Evolutionary conservation across 2,329 filamentous ascomycete species (phyloP).

Genomic region (Fusarium sublunatum): DNA sequence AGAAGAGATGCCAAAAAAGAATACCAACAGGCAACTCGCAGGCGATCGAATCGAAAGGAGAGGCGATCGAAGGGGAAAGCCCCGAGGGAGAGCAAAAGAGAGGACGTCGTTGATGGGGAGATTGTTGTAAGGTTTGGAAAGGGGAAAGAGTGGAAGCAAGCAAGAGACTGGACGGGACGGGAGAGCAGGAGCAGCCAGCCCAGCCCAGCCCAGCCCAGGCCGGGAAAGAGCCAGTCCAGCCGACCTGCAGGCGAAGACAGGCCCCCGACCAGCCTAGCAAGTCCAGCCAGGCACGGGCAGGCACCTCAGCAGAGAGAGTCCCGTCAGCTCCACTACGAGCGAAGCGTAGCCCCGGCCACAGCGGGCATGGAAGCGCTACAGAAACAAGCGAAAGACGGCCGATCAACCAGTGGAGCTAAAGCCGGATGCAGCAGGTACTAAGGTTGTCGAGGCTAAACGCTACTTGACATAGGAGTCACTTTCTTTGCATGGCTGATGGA

Average conservation of each 20-base stretch:
- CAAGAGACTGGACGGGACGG: constrained; percentile 19
- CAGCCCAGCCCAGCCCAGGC: constrained; percentile 24
- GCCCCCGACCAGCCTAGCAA: constrained; percentile 12
- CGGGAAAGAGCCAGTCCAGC: neutral
- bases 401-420: neutral
- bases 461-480: constrained; percentile 18
- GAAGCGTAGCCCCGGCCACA: constrained; percentile 26
- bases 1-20: constrained; percentile 41
- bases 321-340: constrained; percentile 30
- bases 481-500: constrained; percentile 15
- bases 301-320: constrained; percentile 20
- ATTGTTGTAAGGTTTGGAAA: constrained; percentile 41
- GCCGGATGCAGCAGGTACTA: constrained; percentile 38
- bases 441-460: constrained; percentile 14
- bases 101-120: constrained; percentile 40
- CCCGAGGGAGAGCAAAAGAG: constrained; percentile 32
- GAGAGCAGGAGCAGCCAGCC: constrained; percentile 22
- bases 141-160: constrained; percentile 37
- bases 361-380: constrained; percentile 29
- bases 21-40: constrained; percentile 33
- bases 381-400: constrained; percentile 35
- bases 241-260: neutral
- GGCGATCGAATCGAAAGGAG: constrained; percentile 34
- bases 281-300: constrained; percentile 16
- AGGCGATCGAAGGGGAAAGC: constrained; percentile 37